Percentiles rank a stretch among this genome's conserved stretches.
These are phyloP conservation scores for Phytophthora melonis DNA, from an alignment of 352 stramenopile species.

Conservation along the genomic window DNA sequence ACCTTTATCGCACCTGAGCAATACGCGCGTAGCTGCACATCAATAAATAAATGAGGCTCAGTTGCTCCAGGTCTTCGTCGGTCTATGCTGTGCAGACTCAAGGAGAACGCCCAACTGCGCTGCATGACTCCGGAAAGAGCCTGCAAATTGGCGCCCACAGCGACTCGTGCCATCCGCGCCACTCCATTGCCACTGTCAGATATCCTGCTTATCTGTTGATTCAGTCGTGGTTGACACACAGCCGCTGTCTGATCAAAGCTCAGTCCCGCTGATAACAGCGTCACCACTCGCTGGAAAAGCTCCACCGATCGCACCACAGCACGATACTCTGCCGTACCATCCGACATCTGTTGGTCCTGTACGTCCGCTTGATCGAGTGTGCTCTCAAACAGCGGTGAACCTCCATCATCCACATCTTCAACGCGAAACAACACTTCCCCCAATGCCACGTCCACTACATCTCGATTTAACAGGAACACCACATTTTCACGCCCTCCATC, in stretches of 20 bases:
- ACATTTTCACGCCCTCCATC: not conserved
- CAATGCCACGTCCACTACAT: constrained; percentile 20
- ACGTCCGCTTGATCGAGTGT: constrained; percentile 25
- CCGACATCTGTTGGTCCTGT: constrained; percentile 24
- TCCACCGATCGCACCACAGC: constrained; percentile 16
- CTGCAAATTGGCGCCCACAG: constrained; percentile 30
- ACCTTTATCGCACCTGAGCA: constrained; percentile 15
- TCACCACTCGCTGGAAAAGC: constrained; percentile 26
- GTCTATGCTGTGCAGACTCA: constrained; percentile 24
- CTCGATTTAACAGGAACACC: constrained; percentile 35
- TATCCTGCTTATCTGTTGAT: not conserved
- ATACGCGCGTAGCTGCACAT: constrained; percentile 22
- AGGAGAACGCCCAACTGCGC: constrained; percentile 29
- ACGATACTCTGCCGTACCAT: constrained; percentile 34
- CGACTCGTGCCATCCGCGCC: constrained; percentile 11
- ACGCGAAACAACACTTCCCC: not conserved
- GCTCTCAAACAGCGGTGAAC: constrained; percentile 22
- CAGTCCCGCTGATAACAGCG: constrained; percentile 24
- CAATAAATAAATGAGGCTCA: constrained; percentile 18
- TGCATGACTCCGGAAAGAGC: constrained; percentile 20
- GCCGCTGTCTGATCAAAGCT: constrained; percentile 31
- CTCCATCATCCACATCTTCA: not conserved
- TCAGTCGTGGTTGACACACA: constrained; percentile 19
- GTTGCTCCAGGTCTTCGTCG: constrained; percentile 13
- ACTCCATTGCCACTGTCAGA: constrained; percentile 5